phyloP scores from a whole-genome alignment of 257 asterid genomes.

The Solanum lignicaule region DNA sequence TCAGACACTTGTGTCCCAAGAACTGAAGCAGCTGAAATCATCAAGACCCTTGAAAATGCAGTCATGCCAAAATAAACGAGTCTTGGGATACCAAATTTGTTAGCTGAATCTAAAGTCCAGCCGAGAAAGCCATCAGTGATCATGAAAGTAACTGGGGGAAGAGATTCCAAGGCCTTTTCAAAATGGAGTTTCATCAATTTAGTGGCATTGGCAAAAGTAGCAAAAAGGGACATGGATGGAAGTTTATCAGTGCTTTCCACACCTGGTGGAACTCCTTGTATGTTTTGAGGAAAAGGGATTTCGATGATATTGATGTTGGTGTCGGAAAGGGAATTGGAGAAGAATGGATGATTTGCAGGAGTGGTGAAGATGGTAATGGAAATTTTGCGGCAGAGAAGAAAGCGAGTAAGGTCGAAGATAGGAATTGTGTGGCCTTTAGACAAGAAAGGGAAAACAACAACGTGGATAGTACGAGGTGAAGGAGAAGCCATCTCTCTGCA shows the following conservation, averaged over 20 bases:
- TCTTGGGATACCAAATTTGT: conserved; percentile 34
- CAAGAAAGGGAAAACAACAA: conserved; percentile 68
- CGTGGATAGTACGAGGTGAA: conserved; percentile 13
- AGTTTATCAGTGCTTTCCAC: conserved; percentile 61
- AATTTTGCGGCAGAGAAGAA: conserved; percentile 27
- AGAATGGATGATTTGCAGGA: conserved; percentile 40
- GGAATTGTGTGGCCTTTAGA: conserved; percentile 81
- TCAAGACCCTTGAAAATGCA: conserved; percentile 5
- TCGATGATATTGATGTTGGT: conserved; percentile 13
- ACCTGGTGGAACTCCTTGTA: conserved; percentile 36
- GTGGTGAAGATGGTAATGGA: conserved; percentile 62
- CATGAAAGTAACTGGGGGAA: conserved; percentile 20
- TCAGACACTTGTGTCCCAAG: conserved; percentile 9
- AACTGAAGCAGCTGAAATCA: background rate
- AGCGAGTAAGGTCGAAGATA: conserved; percentile 44
- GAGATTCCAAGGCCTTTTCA: conserved; percentile 23
- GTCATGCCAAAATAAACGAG: conserved; percentile 39
- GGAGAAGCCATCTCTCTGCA: conserved; percentile 7
- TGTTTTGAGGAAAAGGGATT: conserved; percentile 48
- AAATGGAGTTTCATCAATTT: conserved; percentile 45
- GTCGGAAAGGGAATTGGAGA: conserved; percentile 20
- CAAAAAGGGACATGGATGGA: conserved; percentile 45
- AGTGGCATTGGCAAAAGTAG: conserved; percentile 19
- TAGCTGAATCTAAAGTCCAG: conserved; percentile 55
- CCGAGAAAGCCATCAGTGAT: conserved; percentile 57